phyloP scores from a whole-genome alignment of 2,329 filamentous ascomycete genomes.

The Arthrobotrys entomopaga region DNA sequence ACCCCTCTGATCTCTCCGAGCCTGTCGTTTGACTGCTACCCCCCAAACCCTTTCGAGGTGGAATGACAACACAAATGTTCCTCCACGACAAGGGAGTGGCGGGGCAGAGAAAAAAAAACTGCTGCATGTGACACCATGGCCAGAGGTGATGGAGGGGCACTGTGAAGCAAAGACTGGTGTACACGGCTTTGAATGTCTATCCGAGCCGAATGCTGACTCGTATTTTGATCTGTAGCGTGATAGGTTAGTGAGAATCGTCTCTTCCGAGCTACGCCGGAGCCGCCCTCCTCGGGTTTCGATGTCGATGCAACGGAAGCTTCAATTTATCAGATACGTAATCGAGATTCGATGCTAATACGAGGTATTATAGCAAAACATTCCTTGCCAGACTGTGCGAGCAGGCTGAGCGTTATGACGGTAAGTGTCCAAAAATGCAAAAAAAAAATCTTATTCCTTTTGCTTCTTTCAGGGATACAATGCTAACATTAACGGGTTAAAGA shows the following conservation, averaged over 20 bases:
- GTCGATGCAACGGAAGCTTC: constrained; percentile 34
- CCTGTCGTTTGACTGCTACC: neutral
- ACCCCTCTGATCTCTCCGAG: constrained; percentile 7
- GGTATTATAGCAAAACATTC: constrained; percentile 90
- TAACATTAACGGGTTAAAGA: constrained; percentile 65
- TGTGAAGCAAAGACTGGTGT: constrained; percentile 1
- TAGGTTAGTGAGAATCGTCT: constrained; percentile 68
- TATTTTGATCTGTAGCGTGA: constrained; percentile 69
- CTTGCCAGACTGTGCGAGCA: constrained; percentile 99
- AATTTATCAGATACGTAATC: constrained; percentile 59
- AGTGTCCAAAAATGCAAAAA: constrained; percentile 56
- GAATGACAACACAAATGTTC: constrained; percentile 42
- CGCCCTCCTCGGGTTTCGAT: constrained; percentile 32
- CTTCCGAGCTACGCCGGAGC: constrained; percentile 47
- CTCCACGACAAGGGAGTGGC: constrained; percentile 16
- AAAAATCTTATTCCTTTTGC: neutral
- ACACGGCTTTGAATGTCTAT: constrained; percentile 5
- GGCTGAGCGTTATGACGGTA: constrained; percentile 97
- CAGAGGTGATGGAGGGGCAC: constrained; percentile 12
- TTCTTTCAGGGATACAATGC: constrained; percentile 1
- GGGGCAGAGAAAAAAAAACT: constrained; percentile 31
- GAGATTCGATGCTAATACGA: constrained; percentile 55
- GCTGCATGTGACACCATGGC: constrained; percentile 52
- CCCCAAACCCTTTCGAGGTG: constrained; percentile 14
- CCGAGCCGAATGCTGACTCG: constrained; percentile 61